Percentiles rank a stretch among this genome's conserved stretches.
phyloP scores from a whole-genome alignment of 257 asterid genomes.

The Solanum corneliomulleri region DNA sequence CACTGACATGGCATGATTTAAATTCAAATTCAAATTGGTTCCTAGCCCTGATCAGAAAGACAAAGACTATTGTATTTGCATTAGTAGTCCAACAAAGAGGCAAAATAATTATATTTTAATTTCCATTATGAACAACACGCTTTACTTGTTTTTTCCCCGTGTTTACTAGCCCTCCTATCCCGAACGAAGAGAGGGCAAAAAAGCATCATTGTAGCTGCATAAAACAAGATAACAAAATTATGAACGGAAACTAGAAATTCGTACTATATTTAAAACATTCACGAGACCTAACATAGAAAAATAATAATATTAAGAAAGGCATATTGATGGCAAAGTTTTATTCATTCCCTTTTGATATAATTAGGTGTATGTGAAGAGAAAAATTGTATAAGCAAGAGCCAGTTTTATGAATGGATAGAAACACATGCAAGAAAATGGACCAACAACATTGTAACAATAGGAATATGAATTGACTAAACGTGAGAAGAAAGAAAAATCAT shows the following conservation, averaged over 20 bases:
- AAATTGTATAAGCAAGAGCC: background rate
- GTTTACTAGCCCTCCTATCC: background rate
- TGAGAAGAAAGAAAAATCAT: background rate
- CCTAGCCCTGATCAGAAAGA: background rate
- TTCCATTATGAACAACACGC: background rate
- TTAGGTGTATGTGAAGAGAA: background rate
- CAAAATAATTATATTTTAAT: too few species aligned
- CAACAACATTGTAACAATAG: conserved; percentile 21
- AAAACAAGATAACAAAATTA: background rate
- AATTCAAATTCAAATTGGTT: background rate
- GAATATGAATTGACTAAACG: conserved; percentile 19
- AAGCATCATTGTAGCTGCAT: background rate
- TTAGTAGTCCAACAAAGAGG: background rate
- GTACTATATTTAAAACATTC: background rate
- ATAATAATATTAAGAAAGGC: background rate
- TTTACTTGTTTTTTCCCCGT: too few species aligned
- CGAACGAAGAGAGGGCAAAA: background rate
- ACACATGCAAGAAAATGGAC: conserved; percentile 1
- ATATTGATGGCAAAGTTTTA: background rate
- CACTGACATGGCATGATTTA: background rate
- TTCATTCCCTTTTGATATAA: background rate
- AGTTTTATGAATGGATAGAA: background rate
- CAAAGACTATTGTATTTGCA: background rate
- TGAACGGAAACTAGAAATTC: background rate
- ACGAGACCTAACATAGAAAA: background rate